Conservation (phyloP, 78 protist species). For the Dictyostelium brefeldianum region DNA sequence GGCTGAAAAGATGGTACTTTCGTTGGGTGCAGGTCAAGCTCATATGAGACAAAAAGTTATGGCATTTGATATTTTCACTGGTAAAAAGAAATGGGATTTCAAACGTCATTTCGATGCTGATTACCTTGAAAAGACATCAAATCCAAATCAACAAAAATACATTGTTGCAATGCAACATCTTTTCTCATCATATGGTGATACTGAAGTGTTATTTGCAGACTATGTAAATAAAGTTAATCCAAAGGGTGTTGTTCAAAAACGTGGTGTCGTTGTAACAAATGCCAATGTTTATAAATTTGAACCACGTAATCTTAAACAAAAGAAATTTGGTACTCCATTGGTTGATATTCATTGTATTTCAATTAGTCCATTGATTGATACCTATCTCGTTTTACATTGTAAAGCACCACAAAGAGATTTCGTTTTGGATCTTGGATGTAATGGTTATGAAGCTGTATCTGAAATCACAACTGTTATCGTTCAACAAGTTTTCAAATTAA, state of each 20-base stretch:
- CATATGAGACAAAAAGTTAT: conserved; percentile 84
- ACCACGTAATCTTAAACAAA: conserved; percentile 84
- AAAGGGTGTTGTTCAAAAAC: conserved; percentile 76
- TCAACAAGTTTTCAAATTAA: conserved; percentile 64
- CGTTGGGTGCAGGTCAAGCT: conserved; percentile 51
- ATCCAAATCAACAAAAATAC: conserved; percentile 81
- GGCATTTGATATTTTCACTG: conserved; percentile 69
- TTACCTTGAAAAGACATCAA: conserved; percentile 72
- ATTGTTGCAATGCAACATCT: conserved; percentile 74
- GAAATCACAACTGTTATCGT: conserved; percentile 75
- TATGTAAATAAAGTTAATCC: conserved; percentile 85
- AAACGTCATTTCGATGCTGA: conserved; percentile 74
- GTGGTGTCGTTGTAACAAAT: conserved; percentile 86
- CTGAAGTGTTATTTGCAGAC: conserved; percentile 86
- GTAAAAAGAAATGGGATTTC: conserved; percentile 76
- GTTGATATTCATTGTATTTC: conserved; percentile 68
- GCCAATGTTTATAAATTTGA: conserved; percentile 83
- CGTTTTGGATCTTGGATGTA: conserved; percentile 73
- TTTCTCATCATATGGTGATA: conserved; percentile 70
- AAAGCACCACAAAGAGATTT: conserved; percentile 77
- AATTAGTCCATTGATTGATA: conserved; percentile 49
- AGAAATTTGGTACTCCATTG: conserved; percentile 86
- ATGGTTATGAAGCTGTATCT: conserved; percentile 79
- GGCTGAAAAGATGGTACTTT: conserved; percentile 65
- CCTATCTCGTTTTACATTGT: conserved; percentile 76